Percentiles rank a stretch among this genome's conserved stretches.
phyloP scores from a whole-genome alignment of 768 basidiomycete species.

The Boletus pseudo-olivaceus region DNA sequence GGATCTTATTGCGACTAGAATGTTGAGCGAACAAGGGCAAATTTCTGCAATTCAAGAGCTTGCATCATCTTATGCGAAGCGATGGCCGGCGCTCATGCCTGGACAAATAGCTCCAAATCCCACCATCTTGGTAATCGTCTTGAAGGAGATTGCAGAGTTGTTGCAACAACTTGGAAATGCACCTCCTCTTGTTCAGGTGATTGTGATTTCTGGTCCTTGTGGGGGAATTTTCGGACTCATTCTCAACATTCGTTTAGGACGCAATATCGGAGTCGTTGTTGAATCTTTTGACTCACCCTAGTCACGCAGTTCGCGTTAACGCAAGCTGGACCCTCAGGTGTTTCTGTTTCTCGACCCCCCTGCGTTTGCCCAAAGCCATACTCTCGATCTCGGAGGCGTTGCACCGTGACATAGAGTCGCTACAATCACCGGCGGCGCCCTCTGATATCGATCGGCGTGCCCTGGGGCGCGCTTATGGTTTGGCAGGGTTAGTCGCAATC shows the following conservation, averaged over 20 bases:
- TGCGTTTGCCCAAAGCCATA: slow-evolving; percentile 77
- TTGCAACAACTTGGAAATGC: slow-evolving; percentile 90
- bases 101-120: slow-evolving; percentile 70
- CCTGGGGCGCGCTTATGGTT: slow-evolving; percentile 85
- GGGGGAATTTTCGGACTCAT: background rate
- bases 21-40: slow-evolving; percentile 92
- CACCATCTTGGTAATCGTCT: slow-evolving; percentile 63
- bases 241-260: slow-evolving; percentile 45
- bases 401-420: slow-evolving; percentile 73
- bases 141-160: slow-evolving; percentile 82
- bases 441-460: slow-evolving; percentile 69
- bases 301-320: slow-evolving; percentile 79
- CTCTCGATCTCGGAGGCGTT: slow-evolving; percentile 75
- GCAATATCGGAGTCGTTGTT: slow-evolving; percentile 82
- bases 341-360: slow-evolving; percentile 87
- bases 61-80: slow-evolving; percentile 74
- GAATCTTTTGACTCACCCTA: slow-evolving; percentile 82
- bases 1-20: slow-evolving; percentile 82
- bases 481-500: slow-evolving; percentile 82
- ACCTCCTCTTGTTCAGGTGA: slow-evolving; percentile 80
- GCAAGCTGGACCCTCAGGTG: slow-evolving; percentile 86
- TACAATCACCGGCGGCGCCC: slow-evolving; percentile 68
- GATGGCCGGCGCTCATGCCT: slow-evolving; percentile 93
- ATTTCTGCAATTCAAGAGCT: slow-evolving; percentile 88
- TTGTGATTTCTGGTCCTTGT: slow-evolving; percentile 4